Percentiles rank a stretch among this genome's conserved stretches.
Conservation (phyloP, 352 stramenopile species). For the Globisporangium alternatum region DNA sequence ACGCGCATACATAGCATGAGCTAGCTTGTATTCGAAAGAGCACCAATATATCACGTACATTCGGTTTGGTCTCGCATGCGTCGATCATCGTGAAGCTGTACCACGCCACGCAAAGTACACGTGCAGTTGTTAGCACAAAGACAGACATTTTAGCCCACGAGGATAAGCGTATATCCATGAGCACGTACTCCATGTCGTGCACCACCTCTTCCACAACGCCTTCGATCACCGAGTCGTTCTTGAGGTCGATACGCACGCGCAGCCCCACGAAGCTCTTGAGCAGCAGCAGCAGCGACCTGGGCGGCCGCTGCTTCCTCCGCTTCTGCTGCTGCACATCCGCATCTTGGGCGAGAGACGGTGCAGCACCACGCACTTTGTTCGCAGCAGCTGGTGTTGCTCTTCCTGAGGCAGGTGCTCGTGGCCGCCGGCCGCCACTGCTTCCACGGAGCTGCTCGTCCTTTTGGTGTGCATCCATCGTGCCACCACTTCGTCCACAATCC, state of each 20-base stretch:
- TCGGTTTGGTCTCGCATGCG: slow-evolving; percentile 70
- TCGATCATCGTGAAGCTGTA: slow-evolving; percentile 71
- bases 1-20: not conserved
- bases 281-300: slow-evolving; percentile 68
- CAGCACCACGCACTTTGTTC: not conserved
- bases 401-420: not conserved
- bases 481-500: not conserved
- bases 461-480: slow-evolving; percentile 7
- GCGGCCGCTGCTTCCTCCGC: slow-evolving; percentile 19
- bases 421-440: not conserved
- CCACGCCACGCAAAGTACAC: not conserved
- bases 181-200: slow-evolving; percentile 79
- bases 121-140: not conserved
- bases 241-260: slow-evolving; percentile 78
- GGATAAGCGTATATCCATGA: not conserved
- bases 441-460: slow-evolving; percentile 2
- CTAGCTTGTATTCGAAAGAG: not conserved
- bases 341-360: not conserved
- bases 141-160: not conserved
- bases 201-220: slow-evolving; percentile 82
- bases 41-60: slow-evolving; percentile 25
- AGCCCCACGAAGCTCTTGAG: slow-evolving; percentile 84
- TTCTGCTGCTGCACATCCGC: slow-evolving; percentile 7
- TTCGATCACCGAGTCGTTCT: slow-evolving; percentile 80
- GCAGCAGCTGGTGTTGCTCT: not conserved